Base-by-base conservation (phyloP, 129 eudicot genomes). In the Dittrichia graveolens region DNA sequence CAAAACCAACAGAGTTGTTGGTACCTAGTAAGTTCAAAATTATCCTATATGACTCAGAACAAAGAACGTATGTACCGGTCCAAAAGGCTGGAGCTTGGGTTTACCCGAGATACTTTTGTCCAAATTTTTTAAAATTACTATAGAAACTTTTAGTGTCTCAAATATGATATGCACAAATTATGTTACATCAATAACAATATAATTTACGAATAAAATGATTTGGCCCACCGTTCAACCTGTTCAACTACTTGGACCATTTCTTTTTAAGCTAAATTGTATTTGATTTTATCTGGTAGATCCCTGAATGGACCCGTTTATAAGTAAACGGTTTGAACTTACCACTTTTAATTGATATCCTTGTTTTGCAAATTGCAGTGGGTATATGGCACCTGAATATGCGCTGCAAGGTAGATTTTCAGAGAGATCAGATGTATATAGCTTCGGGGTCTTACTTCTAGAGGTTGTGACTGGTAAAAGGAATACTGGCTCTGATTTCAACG, bases 381-480 rank as follows among this genome's bases (percentile, higher is more conserved):
- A 77, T 61, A 77, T 69, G 81, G 76, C 81, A 60, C 76, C 81
- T 60, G 81, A 77, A 52, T 77, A 77, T 9, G 81, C 76, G 49
- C 53, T 77, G 42, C 71, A 77, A 1, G 81, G 81, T 14, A 39
- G 81, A 24, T 69, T 18, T 60, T 69, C 81, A 61, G 81, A 60
- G 57, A 77, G 8, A 60, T 77, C 76, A 0, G 81, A 77, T 61
- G 81, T 69, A 24, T 69, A 6, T 60, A 77, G 76, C 48, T 77
- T 48, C 1, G 81, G 81, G 58, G 49, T 77, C 64, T 69, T 77
- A 60, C 64, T 77, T 10, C 81, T 77, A 8, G 76, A 77, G 63
- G 69, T 77, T 24, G 65, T 77, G 48, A 69, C 81, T 12, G 81
- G 76, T 69, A 77, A 43, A 77, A 60, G 75, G 57, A 77, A 41